These are phyloP conservation scores for Botrytis galanthina DNA, from an alignment of 2,329 filamentous ascomycete genomes.

Conservation along the genomic window DNA sequence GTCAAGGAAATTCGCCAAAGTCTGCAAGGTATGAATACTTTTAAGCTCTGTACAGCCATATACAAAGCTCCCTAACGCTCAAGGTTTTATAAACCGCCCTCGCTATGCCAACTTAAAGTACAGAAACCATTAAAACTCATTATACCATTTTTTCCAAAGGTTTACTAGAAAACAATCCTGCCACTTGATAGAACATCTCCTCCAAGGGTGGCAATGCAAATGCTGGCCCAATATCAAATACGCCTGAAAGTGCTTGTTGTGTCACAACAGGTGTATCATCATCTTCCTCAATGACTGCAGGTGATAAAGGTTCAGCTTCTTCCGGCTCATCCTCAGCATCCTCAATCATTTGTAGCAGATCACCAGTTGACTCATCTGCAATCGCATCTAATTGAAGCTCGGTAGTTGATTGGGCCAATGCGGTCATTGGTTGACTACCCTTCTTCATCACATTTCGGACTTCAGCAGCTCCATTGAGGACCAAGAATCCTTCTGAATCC, in stretches of 20 bases:
- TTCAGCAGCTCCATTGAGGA: slow-evolving; percentile 73
- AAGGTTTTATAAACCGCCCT: slow-evolving; percentile 21
- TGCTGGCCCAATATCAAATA: slow-evolving; percentile 68
- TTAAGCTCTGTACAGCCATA: slow-evolving; percentile 23
- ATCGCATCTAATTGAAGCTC: slow-evolving; percentile 39
- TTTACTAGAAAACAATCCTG: slow-evolving; percentile 61
- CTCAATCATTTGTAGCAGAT: slow-evolving; percentile 28
- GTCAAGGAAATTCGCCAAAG: neutral
- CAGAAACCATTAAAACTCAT: slow-evolving; percentile 19
- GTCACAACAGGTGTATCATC: slow-evolving; percentile 60
- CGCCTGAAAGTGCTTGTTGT: slow-evolving; percentile 64
- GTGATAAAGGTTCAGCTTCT: slow-evolving; percentile 34
- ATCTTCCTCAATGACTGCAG: slow-evolving; percentile 46
- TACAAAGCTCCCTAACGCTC: slow-evolving; percentile 24
- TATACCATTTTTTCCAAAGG: slow-evolving; percentile 39
- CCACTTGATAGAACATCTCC: slow-evolving; percentile 73
- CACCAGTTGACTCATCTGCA: slow-evolving; percentile 32
- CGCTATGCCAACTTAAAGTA: slow-evolving; percentile 25
- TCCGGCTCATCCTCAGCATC: slow-evolving; percentile 39
- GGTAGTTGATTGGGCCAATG: slow-evolving; percentile 56
- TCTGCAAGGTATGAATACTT: slow-evolving; percentile 20
- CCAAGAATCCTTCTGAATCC: slow-evolving; percentile 67
- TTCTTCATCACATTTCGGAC: slow-evolving; percentile 63
- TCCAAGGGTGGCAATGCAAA: slow-evolving; percentile 70
- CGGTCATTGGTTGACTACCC: slow-evolving; percentile 52